Conservation (phyloP, 768 basidiomycete species). For the Phylloporus arenicola region DNA sequence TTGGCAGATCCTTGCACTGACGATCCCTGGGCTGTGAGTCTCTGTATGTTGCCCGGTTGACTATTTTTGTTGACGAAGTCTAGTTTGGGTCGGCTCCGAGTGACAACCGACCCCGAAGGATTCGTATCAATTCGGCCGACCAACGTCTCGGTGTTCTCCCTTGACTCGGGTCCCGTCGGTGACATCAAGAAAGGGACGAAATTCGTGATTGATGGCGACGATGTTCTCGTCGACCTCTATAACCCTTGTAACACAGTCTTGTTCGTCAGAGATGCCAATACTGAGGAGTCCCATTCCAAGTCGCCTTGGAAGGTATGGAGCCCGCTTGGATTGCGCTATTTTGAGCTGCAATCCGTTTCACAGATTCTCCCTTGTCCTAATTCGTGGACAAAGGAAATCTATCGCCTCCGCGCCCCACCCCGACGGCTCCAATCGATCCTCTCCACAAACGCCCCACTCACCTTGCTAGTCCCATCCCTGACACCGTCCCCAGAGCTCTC, state of each 20-base stretch:
- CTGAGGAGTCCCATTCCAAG: neutral
- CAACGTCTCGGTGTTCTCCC: conserved; percentile 23
- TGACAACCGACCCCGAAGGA: conserved; percentile 4
- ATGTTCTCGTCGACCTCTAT: neutral
- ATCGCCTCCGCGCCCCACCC: conserved; percentile 6
- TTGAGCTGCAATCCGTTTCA: neutral
- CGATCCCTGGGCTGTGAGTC: conserved; percentile 63
- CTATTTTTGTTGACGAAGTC: neutral
- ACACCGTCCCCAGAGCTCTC: conserved; percentile 36
- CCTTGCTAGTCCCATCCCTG: conserved; percentile 48
- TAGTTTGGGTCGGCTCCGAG: conserved; percentile 21
- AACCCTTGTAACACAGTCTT: conserved; percentile 1
- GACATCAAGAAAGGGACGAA: neutral
- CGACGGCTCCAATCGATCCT: conserved; percentile 64
- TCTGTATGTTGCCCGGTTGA: neutral
- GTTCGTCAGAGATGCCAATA: conserved; percentile 6
- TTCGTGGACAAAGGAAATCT: neutral
- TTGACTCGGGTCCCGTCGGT: conserved; percentile 3
- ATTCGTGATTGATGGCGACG: conserved; percentile 14
- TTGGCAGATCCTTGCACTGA: conserved; percentile 55
- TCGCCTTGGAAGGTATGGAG: conserved; percentile 22
- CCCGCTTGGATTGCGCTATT: too few relatives aligned
- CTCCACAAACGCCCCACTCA: conserved; percentile 45
- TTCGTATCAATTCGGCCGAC: conserved; percentile 17
- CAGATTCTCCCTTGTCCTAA: conserved; percentile 8